These are phyloP conservation scores for Kazachstania taianensis DNA, from an alignment of 805 yeast genomes.

Conservation along the genomic window DNA sequence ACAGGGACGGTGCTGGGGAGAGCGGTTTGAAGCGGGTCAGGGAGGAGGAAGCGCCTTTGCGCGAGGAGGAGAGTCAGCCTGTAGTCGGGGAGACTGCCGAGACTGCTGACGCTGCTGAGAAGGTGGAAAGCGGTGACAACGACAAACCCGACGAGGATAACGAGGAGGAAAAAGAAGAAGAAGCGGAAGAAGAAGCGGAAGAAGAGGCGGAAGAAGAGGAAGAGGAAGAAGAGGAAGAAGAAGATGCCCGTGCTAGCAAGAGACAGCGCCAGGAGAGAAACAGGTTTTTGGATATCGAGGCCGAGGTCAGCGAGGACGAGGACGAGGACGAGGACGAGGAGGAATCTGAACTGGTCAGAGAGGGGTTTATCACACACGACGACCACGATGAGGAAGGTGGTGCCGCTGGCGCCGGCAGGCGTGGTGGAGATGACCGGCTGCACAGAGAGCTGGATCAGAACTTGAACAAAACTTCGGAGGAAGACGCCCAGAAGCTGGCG, in stretches of 20 bases:
- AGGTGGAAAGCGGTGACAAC: conserved; percentile 9
- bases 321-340: conserved; percentile 89
- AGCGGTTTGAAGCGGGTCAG: too few species aligned
- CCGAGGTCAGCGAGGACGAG: conserved; percentile 96
- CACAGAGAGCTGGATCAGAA: conserved; percentile 88
- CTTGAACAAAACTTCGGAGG: conserved; percentile 78
- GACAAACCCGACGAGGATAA: conserved; percentile 37
- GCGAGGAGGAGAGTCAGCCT: background rate
- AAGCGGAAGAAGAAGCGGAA: conserved; percentile 33
- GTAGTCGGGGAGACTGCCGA: background rate
- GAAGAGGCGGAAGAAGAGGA: conserved; percentile 42
- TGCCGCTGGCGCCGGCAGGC: conserved; percentile 27
- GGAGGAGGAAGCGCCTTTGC: too few species aligned
- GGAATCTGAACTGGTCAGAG: conserved; percentile 76
- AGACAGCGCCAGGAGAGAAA: conserved; percentile 47
- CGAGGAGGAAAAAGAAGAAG: conserved; percentile 45
- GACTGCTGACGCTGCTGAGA: conserved; percentile 3
- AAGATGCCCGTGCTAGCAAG: conserved; percentile 36
- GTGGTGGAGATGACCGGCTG: conserved; percentile 68
- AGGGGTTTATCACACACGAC: conserved; percentile 57
- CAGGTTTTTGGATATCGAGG: conserved; percentile 95
- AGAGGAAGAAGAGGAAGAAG: conserved; percentile 52
- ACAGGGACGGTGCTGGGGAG: too few species aligned
- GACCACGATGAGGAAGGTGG: conserved; percentile 47
- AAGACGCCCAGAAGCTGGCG: conserved; percentile 90